Base-by-base conservation (phyloP, 2,329 filamentous ascomycete genomes). In the Exophiala viscosa region DNA sequence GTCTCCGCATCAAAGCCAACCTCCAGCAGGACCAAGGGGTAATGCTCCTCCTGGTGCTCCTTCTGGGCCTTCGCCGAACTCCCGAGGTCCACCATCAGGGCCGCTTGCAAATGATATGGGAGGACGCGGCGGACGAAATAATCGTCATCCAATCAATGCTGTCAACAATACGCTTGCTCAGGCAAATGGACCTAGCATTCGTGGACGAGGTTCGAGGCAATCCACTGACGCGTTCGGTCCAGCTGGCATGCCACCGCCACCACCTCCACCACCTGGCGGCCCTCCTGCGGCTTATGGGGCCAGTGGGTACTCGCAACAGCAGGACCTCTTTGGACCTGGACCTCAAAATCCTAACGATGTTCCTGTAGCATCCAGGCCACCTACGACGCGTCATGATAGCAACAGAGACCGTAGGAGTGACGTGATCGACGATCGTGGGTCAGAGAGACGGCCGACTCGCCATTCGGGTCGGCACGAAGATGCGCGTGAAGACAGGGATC, bases 151-250 rank as follows among this genome's bases (percentile, higher is more conserved):
- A 3, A 74, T 77, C 55, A 68, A 70, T 11, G 70, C 69, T 1
- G 65, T 77, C 48, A 75, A 76, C 58, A 74, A 67, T 49, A 70
- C 75, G 62, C 69, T 77, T 33, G 73, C 76, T 48, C 73, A 76
- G 59, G 69, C 62, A 20, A 28, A 28, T 28, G 63, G 69, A 9
- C 66, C 70, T 4, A 62, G 67, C 20, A 69, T 70, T 43, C 69
- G 73, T 18, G 71, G 73, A 38, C 65, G 73, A 54, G 64, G 65
- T 42, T 66, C 52, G 49, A 46, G 72, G 50, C 70, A 72, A 57
- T 54, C 65, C 9, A 62, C 58, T 33, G 49, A 50, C 47, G 61
- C 51, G 13, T 54, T 51, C 36, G 55, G 53, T 33, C 23, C 54
- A 3, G 38, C 40, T 23, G 40, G 47, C 15, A 57, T 55, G 50